A percentile compares a stretch with the other conserved stretches of the same genome.
phyloP scores from a whole-genome alignment of 2,329 filamentous ascomycete species.

The Phialophora macrospora region DNA sequence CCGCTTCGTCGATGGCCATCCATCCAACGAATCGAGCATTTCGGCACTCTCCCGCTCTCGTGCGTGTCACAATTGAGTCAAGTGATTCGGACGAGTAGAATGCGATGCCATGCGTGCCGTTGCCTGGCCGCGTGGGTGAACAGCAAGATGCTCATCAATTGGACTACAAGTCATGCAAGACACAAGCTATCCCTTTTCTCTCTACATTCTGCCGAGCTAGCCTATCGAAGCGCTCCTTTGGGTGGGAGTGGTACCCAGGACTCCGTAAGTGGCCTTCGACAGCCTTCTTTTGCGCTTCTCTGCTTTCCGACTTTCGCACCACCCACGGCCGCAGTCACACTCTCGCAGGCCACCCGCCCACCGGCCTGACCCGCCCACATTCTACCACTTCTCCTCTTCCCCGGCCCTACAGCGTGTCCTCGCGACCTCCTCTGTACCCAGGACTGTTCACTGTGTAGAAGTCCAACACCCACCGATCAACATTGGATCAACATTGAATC shows the following conservation, averaged over 20 bases:
- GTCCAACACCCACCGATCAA: background rate
- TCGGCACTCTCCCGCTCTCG: background rate
- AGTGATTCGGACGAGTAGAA: background rate
- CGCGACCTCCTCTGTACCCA: background rate
- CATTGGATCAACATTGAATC: background rate
- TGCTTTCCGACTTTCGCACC: background rate
- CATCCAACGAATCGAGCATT: background rate
- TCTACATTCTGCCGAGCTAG: background rate
- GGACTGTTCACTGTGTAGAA: background rate
- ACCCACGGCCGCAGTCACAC: background rate
- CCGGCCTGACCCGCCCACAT: background rate
- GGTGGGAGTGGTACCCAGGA: background rate
- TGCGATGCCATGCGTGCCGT: background rate
- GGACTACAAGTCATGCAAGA: background rate
- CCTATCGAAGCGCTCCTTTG: background rate
- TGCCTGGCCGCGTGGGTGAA: conserved; percentile 1
- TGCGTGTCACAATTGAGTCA: conserved; percentile 1
- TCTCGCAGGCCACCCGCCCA: background rate
- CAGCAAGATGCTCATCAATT: background rate
- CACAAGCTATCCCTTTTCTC: conserved; percentile 1
- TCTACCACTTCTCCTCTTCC: conserved; percentile 2
- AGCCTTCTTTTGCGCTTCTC: conserved; percentile 21
- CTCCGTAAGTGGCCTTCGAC: background rate
- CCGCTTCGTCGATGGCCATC: background rate
- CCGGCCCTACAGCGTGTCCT: background rate